phyloP scores from a whole-genome alignment of 2,329 filamentous ascomycete genomes.

The Colletotrichum viniferum region DNA sequence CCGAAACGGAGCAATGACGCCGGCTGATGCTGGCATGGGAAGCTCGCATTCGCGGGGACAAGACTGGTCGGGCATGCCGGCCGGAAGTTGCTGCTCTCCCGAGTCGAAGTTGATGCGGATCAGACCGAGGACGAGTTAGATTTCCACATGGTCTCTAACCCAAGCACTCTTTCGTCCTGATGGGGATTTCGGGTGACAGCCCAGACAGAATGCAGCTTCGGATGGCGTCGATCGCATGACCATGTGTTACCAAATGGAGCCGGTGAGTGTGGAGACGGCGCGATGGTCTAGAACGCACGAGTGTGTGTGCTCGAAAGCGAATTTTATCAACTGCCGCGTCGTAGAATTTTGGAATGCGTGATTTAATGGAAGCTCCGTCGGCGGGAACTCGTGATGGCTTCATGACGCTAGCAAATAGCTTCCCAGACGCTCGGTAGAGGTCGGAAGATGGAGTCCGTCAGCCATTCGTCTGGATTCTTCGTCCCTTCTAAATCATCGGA shows the following conservation, averaged over 20 bases:
- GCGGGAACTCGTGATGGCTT: background rate
- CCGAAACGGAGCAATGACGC: background rate
- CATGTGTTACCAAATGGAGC: background rate
- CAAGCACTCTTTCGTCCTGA: background rate
- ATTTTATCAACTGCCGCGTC: background rate
- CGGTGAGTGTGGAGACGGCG: background rate
- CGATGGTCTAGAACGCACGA: background rate
- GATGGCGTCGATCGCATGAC: background rate
- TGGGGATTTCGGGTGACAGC: background rate
- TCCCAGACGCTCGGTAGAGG: background rate
- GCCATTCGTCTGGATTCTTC: background rate
- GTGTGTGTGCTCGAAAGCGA: background rate
- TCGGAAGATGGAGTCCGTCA: background rate
- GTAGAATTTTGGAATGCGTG: background rate
- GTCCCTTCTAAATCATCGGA: background rate
- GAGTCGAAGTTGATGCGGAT: background rate
- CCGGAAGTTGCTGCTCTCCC: background rate
- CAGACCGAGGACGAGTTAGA: background rate
- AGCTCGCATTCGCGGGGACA: background rate
- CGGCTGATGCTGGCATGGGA: background rate
- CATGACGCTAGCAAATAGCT: background rate
- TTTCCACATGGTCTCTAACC: background rate
- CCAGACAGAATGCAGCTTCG: background rate
- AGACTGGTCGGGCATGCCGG: background rate
- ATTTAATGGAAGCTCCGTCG: background rate